Conservation (phyloP, 1,284 basidiomycete genomes). For the Apiotrichum akiyoshidainum region DNA sequence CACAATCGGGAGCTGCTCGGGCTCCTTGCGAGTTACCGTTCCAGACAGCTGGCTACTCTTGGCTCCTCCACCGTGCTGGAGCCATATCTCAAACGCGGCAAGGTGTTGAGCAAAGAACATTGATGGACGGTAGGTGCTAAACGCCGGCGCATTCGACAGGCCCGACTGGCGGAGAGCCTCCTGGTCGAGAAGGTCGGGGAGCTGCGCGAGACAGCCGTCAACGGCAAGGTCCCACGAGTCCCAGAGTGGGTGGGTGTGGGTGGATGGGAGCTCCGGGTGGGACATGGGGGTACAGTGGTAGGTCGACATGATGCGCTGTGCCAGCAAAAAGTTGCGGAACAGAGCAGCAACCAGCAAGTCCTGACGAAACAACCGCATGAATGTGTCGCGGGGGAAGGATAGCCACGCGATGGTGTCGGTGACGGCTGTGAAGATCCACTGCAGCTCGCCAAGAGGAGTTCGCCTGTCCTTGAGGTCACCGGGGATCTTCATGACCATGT, state of each 20-base stretch:
- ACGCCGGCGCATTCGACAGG: conserved; percentile 39
- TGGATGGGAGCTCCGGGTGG: conserved; percentile 83
- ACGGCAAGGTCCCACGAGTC: conserved; percentile 97
- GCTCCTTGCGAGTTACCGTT: conserved; percentile 45
- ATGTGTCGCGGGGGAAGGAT: conserved; percentile 87
- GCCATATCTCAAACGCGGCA: conserved; percentile 98
- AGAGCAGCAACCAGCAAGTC: conserved; percentile 94
- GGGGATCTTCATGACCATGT: conserved; percentile 93
- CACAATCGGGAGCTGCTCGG: conserved; percentile 95
- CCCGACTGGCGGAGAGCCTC: conserved; percentile 54
- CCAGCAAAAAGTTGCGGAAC: conserved; percentile 93
- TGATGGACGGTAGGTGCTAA: conserved; percentile 71
- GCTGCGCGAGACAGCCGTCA: conserved; percentile 88
- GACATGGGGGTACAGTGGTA: conserved; percentile 97
- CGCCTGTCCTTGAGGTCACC: conserved; percentile 94
- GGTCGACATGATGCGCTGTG: conserved; percentile 97
- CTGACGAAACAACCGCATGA: conserved; percentile 90
- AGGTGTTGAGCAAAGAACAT: conserved; percentile 95
- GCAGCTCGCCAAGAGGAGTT: conserved; percentile 93
- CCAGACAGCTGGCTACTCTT: conserved; percentile 23
- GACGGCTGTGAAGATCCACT: conserved; percentile 99
- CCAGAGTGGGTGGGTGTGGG: conserved; percentile 95
- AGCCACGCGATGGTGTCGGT: conserved; percentile 99
- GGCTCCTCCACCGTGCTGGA: conserved; percentile 70
- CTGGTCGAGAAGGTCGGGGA: conserved; percentile 74